Conservation (phyloP, 1,139 yeast genomes). For the Chernovozyma aurita region DNA sequence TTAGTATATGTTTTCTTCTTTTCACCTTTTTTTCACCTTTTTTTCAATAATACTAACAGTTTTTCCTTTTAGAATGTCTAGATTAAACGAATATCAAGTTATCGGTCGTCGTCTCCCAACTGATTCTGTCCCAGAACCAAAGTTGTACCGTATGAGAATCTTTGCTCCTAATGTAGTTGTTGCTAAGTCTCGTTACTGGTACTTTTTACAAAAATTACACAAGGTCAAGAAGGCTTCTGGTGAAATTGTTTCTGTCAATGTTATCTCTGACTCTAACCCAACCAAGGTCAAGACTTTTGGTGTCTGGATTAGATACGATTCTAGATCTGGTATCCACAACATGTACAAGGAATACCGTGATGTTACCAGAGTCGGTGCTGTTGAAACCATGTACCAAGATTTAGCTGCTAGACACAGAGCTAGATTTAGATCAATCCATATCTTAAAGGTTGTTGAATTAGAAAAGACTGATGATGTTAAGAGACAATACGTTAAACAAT, state of each 20-base stretch:
- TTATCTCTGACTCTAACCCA: slow-evolving; percentile 92
- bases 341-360: slow-evolving; percentile 99
- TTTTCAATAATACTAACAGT: background rate
- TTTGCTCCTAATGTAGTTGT: slow-evolving; percentile 98
- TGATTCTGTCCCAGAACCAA: slow-evolving; percentile 98
- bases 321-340: slow-evolving; percentile 99
- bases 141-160: slow-evolving; percentile 99
- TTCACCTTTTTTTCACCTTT: too few relatives aligned
- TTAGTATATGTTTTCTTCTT: too few relatives aligned
- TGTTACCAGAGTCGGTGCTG: slow-evolving; percentile 98
- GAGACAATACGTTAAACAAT: slow-evolving; percentile 99
- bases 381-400: slow-evolving; percentile 98
- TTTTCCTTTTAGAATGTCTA: slow-evolving; percentile 49
- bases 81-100: slow-evolving; percentile 99
- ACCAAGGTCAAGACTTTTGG: slow-evolving; percentile 99
- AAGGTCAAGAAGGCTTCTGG: slow-evolving; percentile 99
- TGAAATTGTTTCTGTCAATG: slow-evolving; percentile 93
- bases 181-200: slow-evolving; percentile 99
- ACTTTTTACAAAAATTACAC: slow-evolving; percentile 98
- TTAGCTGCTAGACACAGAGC: slow-evolving; percentile 99
- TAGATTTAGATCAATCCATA: slow-evolving; percentile 99
- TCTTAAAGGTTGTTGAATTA: slow-evolving; percentile 97
- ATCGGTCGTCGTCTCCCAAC: slow-evolving; percentile 99
- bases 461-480: slow-evolving; percentile 97
- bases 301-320: slow-evolving; percentile 99